Evolutionary conservation across 495 filamentous ascomycete species (phyloP).

Genomic region (Bacidia rubella): DNA sequence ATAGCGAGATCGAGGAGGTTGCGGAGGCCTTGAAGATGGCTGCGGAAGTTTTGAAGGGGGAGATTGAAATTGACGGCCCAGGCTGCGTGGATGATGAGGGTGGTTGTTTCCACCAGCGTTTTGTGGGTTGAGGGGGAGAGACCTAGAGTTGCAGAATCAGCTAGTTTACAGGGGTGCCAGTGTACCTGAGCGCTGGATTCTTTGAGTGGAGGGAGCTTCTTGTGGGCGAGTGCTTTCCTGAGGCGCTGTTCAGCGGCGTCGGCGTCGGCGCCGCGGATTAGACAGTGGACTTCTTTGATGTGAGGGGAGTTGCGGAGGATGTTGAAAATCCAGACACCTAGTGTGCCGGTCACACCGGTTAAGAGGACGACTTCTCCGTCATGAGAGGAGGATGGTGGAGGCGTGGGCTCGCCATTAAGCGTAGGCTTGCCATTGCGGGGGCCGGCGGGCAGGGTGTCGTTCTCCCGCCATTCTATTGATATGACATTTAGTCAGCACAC

Average conservation of each 20-base stretch:
- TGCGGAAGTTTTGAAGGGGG: conserved; percentile 41
- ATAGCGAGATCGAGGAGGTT: conserved; percentile 45
- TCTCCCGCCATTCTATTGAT: not conserved
- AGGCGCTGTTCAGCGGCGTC: conserved; percentile 36
- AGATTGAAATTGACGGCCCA: conserved; percentile 64
- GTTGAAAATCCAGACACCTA: conserved; percentile 44
- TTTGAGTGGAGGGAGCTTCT: conserved; percentile 17
- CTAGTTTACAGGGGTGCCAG: conserved; percentile 18
- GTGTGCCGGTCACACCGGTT: conserved; percentile 49
- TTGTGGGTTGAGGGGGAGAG: conserved; percentile 26
- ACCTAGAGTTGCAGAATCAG: conserved; percentile 30
- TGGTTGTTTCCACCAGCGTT: conserved; percentile 28
- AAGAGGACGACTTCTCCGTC: conserved; percentile 24
- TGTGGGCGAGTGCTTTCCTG: conserved; percentile 30
- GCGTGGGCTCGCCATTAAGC: not conserved
- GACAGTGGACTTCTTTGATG: conserved; percentile 37
- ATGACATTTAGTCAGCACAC: not conserved
- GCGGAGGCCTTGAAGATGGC: conserved; percentile 40
- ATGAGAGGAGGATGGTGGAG: not conserved
- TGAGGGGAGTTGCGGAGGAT: conserved; percentile 23
- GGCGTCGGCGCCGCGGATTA: conserved; percentile 37
- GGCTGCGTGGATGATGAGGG: conserved; percentile 47
- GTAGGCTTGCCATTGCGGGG: not conserved
- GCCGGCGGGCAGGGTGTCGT: not conserved
- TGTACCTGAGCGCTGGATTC: conserved; percentile 25